Evolutionary conservation across 2,329 filamentous ascomycete genomes (phyloP).

Genomic region (Camillea tinctor): DNA sequence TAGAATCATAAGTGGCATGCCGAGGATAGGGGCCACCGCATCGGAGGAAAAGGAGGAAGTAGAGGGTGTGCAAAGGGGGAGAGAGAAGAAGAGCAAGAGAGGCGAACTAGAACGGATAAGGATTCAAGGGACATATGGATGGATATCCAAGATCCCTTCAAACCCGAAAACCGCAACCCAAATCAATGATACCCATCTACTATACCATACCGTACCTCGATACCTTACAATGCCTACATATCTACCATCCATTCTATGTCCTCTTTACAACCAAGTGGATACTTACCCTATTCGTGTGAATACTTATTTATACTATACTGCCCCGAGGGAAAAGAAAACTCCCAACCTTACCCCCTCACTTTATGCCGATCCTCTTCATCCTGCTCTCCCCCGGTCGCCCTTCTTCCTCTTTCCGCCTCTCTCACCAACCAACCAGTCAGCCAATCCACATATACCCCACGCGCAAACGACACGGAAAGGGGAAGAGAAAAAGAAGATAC

Average conservation of each 20-base stretch:
- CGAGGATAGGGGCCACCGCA: slow-evolving; percentile 10
- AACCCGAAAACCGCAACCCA: background rate
- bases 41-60: background rate
- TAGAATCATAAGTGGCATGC: slow-evolving; percentile 17
- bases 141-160: background rate
- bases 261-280: background rate
- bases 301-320: no score
- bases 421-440: no score
- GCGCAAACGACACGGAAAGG: no score
- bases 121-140: background rate
- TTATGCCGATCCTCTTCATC: no score
- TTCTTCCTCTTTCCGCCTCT: no score
- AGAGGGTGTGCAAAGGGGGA: no score
- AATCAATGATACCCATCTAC: background rate
- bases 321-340: no score
- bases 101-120: slow-evolving; percentile 1
- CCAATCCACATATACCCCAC: no score
- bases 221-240: no score
- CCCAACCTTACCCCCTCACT: no score
- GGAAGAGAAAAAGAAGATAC: no score
- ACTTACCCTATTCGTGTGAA: background rate
- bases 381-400: no score
- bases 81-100: slow-evolving; percentile 16
- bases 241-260: background rate
- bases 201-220: background rate